phyloP scores from a whole-genome alignment of 495 filamentous ascomycete genomes.

The Baudoinia panamericana region DNA sequence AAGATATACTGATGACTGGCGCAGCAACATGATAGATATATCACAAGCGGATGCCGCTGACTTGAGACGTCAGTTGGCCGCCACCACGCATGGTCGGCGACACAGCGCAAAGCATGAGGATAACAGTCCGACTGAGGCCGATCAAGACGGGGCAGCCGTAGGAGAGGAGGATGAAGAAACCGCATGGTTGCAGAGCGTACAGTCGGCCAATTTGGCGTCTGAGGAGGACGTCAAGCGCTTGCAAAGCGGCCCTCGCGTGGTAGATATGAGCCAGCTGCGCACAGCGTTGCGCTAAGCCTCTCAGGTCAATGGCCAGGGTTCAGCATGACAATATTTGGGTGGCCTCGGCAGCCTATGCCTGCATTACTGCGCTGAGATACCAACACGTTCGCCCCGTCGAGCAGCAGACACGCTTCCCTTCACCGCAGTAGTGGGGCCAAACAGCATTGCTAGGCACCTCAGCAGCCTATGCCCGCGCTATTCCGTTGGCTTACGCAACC shows the following conservation, averaged over 20 bases:
- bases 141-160: neutral
- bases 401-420: no score
- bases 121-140: neutral
- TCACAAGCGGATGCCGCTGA: conserved; percentile 6
- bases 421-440: no score
- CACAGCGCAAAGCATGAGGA: neutral
- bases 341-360: no score
- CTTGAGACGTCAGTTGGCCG: conserved; percentile 2
- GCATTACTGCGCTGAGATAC: no score
- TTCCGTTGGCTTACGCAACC: no score
- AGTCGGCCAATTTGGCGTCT: conserved; percentile 1
- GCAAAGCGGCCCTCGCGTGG: conserved; percentile 1
- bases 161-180: conserved; percentile 14
- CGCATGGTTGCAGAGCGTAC: conserved; percentile 17
- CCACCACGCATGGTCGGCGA: conserved; percentile 5
- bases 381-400: no score
- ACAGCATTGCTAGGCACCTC: no score
- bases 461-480: no score
- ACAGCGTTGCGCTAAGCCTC: no score
- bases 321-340: no score
- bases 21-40: conserved; percentile 19
- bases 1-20: neutral
- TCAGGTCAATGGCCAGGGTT: no score
- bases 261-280: conserved; percentile 15
- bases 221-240: conserved; percentile 6